Percentiles rank a stretch among this genome's conserved stretches.
phyloP scores from a whole-genome alignment of 768 basidiomycete genomes.

The Symmetrospora coprosmae region DNA sequence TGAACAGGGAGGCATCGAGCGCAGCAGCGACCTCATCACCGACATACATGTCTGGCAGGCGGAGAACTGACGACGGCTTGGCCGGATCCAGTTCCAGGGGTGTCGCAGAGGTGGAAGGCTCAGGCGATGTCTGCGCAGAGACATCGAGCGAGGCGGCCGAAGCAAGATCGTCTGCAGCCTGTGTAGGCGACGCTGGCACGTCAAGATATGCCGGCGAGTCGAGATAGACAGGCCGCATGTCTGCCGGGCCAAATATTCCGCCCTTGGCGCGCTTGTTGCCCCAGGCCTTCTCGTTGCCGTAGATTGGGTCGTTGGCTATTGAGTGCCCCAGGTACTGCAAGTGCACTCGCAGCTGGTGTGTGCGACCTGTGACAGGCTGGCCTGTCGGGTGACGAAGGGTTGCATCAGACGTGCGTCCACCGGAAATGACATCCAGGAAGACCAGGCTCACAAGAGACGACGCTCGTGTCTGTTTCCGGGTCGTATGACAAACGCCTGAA shows the following conservation, averaged over 20 bases:
- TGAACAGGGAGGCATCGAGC: too few relatives aligned
- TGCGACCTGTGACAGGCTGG: conserved; percentile 77
- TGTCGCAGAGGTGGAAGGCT: not conserved
- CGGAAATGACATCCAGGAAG: not conserved
- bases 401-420: not conserved
- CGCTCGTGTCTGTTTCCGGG: conserved; percentile 60
- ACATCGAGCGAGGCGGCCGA: not conserved
- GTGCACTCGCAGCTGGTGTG: conserved; percentile 94
- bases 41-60: too few relatives aligned
- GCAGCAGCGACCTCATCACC: too few relatives aligned
- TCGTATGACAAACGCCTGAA: conserved; percentile 77
- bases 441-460: conserved; percentile 56
- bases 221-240: not conserved
- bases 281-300: conserved; percentile 49
- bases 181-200: not conserved
- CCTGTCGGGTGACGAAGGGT: too few relatives aligned
- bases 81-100: too few relatives aligned
- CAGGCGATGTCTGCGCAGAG: not conserved
- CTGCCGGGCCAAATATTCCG: conserved; percentile 22
- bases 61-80: too few relatives aligned
- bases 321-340: conserved; percentile 85
- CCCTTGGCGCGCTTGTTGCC: conserved; percentile 29
- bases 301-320: conserved; percentile 89
- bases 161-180: not conserved
- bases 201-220: not conserved